Base-by-base conservation (phyloP, 441 rosid genomes). In the Omphalea diandra region DNA sequence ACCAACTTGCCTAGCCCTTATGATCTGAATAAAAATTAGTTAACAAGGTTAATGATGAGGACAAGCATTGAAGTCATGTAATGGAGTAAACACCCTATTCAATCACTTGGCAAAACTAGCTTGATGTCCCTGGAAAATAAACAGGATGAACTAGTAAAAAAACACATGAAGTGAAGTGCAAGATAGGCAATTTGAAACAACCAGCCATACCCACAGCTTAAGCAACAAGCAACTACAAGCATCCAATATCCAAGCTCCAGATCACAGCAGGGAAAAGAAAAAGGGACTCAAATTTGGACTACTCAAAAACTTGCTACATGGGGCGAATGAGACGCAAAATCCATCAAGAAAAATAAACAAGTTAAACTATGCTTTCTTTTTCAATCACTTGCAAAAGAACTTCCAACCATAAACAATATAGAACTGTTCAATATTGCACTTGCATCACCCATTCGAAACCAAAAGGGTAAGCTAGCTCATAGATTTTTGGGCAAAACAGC, bases 381-480 rank as follows among this genome's bases (percentile, higher is more conserved):
- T 29, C 18, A 54, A 67, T 24, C 32, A 36, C 46, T 67, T 53
- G 29, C 27, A 47, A 15, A 1, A 24, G 32, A 53, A 15, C 59
- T 32, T 40, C 14, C 0, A 20, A 33, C 43, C 7, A 20, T 35
- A 35, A 24, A 36, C 27, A 46, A 54, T 10, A 17, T n/a, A 24
- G 9, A 17, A 31, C 40, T 38, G 60, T n/a, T 68, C 26, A 33
- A 2, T 3, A 26, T 7, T 15, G 15, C 56, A 62, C 8, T 32
- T 52, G n/a, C 57, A 3, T 52, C 54, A 17, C 49, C n/a, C 60
- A 24, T 18, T 7, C 36, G 2, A 54, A n/a, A 12, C 31, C 18
- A n/a, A 26, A 43, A 74, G 22, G 3, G 38, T 43, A 46, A 61
- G 53, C 57, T 29, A 36, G 40, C 27, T 53, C n/a, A n/a, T n/a